Evolutionary conservation across 306 rosid genomes (phyloP).

Genomic region (Betula pendula): DNA sequence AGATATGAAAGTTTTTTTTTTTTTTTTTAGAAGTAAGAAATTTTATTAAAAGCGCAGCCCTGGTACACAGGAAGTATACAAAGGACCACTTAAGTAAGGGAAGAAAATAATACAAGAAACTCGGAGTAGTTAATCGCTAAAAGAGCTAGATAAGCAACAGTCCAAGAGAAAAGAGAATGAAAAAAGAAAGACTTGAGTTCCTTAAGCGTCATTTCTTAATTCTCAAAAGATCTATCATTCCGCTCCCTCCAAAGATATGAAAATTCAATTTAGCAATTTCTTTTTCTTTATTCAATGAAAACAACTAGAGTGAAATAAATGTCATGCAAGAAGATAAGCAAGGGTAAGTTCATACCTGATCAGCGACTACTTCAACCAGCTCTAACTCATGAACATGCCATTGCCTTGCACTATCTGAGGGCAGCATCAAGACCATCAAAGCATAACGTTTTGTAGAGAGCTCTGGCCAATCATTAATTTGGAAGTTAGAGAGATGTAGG

Average conservation of each 20-base stretch:
- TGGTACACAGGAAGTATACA: no score
- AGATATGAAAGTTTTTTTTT: background rate
- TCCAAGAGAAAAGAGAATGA: no score
- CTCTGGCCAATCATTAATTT: constrained; percentile 96
- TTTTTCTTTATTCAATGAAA: background rate
- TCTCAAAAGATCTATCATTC: no score
- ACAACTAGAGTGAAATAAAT: background rate
- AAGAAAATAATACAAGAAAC: no score
- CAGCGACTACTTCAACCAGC: constrained; percentile 98
- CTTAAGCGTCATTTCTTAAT: no score
- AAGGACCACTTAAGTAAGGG: no score
- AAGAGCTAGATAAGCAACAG: no score
- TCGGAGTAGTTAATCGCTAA: no score
- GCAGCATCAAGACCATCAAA: constrained; percentile 96
- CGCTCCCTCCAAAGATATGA: background rate
- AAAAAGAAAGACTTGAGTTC: no score
- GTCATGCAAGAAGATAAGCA: constrained; percentile 13
- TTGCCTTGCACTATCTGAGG: constrained; percentile 87
- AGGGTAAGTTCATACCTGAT: constrained; percentile 60
- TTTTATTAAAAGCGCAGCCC: no score
- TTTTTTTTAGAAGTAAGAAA: no score
- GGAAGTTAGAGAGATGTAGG: constrained; percentile 90
- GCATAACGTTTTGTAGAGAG: constrained; percentile 90
- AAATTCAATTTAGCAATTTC: background rate
- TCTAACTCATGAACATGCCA: constrained; percentile 94